These are phyloP conservation scores for Aspergillus oerlinghausenensis DNA, from an alignment of 2,329 filamentous ascomycete species.

Conservation along the genomic window DNA sequence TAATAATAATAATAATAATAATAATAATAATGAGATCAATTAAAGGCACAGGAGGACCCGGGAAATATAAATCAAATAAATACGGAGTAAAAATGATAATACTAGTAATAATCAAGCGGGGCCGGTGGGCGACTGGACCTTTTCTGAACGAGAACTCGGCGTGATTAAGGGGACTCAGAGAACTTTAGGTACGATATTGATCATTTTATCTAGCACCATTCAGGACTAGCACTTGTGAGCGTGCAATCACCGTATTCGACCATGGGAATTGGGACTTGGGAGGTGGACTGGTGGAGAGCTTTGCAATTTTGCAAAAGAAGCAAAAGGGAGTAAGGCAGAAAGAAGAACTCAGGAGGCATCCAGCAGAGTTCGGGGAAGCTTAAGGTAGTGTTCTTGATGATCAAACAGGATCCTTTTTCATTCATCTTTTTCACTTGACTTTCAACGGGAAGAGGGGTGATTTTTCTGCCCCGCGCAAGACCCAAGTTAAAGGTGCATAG, in stretches of 20 bases:
- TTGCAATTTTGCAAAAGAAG: not conserved
- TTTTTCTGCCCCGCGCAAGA: not conserved
- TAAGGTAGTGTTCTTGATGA: not conserved
- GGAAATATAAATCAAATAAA: not conserved
- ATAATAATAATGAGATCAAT: not conserved
- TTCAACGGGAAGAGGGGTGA: not conserved
- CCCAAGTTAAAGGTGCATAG: not conserved
- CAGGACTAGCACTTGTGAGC: not conserved
- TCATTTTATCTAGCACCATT: not conserved
- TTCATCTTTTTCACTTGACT: not conserved
- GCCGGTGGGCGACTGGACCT: not conserved
- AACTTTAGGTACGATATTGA: not conserved
- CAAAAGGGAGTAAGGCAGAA: not conserved
- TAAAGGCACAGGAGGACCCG: not conserved
- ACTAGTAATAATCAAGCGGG: not conserved
- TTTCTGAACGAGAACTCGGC: not conserved
- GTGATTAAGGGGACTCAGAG: not conserved
- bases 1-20: not conserved
- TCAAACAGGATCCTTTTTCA: not conserved
- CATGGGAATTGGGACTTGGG: slow-evolving; percentile 20
- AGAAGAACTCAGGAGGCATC: not conserved
- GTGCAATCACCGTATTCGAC: slow-evolving; percentile 8
- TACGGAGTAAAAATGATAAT: not conserved
- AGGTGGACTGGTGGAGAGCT: slow-evolving; percentile 15
- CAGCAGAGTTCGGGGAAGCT: not conserved